Conservation (phyloP, 768 basidiomycete genomes). For the Russula lepida region DNA sequence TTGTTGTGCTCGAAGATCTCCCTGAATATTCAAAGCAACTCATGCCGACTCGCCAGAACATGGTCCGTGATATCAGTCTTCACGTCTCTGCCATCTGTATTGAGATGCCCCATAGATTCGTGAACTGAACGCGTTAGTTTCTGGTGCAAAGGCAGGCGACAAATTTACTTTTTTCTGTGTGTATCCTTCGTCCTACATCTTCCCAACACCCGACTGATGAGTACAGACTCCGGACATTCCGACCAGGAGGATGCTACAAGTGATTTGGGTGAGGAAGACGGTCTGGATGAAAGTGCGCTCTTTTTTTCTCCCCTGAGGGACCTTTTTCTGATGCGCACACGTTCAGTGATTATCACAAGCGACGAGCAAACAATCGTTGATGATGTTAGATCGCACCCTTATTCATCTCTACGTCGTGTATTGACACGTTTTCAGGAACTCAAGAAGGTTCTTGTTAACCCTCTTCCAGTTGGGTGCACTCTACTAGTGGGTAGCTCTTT, state of each 20-base stretch:
- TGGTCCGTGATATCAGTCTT: slow-evolving; percentile 4
- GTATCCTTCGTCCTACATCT: not conserved
- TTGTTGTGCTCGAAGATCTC: slow-evolving; percentile 17
- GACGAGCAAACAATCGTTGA: slow-evolving; percentile 22
- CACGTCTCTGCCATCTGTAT: not conserved
- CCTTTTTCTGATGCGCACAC: not conserved
- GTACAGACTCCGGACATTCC: slow-evolving; percentile 24
- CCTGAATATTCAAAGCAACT: not conserved
- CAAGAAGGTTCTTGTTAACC: slow-evolving; percentile 8
- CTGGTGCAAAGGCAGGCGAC: slow-evolving; percentile 22
- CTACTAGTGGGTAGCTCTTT: slow-evolving; percentile 14
- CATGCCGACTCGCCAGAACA: slow-evolving; percentile 16
- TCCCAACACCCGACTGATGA: not conserved
- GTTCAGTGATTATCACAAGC: slow-evolving; percentile 8
- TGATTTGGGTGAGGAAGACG: slow-evolving; percentile 21
- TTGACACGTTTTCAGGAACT: slow-evolving; percentile 10
- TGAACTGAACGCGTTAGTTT: slow-evolving; percentile 17
- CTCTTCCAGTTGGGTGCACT: slow-evolving; percentile 19
- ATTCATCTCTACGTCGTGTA: not conserved
- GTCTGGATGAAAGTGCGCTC: slow-evolving; percentile 22
- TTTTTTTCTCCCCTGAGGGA: no score
- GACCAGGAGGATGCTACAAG: slow-evolving; percentile 14
- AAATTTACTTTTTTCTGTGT: slow-evolving; percentile 25
- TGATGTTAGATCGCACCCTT: slow-evolving; percentile 15
- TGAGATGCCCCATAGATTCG: slow-evolving; percentile 10